Percentiles rank a stretch among this genome's conserved stretches.
Conservation (phyloP, 139 green algal genomes). For the Axilococcus clingmanii region DNA sequence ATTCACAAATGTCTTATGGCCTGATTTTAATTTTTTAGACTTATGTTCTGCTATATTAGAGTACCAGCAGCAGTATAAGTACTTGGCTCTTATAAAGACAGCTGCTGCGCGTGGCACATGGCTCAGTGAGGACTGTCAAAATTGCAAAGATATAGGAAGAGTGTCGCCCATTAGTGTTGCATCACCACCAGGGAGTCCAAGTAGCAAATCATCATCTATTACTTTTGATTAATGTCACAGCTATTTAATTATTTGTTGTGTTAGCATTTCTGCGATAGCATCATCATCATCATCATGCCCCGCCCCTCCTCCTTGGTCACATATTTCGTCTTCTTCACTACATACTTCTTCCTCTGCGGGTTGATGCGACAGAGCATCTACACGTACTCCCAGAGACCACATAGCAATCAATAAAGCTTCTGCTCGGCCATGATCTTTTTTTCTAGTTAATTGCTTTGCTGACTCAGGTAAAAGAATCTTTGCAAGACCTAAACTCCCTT, state of each 20-base stretch:
- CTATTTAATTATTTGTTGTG: no score
- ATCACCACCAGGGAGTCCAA: no score
- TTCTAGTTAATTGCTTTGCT: conserved; percentile 35
- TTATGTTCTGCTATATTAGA: conserved; percentile 46
- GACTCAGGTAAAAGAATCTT: conserved; percentile 29
- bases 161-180: not conserved
- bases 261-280: no score
- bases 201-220: no score
- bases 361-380: no score
- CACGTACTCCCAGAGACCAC: conserved; percentile 43
- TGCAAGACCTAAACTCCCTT: conserved; percentile 45
- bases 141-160: not conserved
- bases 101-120: conserved; percentile 1
- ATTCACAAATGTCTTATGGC: conserved; percentile 77
- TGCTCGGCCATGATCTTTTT: conserved; percentile 74
- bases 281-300: no score
- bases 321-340: no score
- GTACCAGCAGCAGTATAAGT: conserved; percentile 32
- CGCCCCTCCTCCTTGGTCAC: no score
- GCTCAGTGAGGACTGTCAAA: not conserved
- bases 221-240: no score
- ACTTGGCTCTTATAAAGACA: conserved; percentile 3
- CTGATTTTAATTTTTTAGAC: conserved; percentile 68
- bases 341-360: no score
- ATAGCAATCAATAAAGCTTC: conserved; percentile 72